Conservation (phyloP, 73 alveolate genomes). For the Tetrahymena thermophila region DNA sequence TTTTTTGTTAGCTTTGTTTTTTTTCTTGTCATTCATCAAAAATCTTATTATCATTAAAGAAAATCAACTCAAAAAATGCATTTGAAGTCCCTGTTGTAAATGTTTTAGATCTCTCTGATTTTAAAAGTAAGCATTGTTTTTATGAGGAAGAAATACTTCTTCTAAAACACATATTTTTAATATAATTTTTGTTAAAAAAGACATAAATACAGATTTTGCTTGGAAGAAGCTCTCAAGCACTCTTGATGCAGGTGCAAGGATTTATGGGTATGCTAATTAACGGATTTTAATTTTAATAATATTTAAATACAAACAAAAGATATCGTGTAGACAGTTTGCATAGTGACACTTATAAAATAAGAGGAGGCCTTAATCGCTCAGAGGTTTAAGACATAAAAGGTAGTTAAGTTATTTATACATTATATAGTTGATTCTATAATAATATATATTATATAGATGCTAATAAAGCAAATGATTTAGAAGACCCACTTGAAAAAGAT, state of each 20-base stretch:
- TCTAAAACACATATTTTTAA: neutral
- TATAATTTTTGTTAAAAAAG: neutral
- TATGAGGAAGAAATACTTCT: no score
- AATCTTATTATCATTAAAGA: neutral
- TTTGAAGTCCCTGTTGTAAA: constrained; percentile 40
- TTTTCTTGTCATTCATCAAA: neutral
- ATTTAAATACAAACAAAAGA: neutral
- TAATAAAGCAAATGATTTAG: constrained; percentile 31
- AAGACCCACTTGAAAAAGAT: constrained; percentile 40
- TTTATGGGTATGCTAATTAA: constrained; percentile 4
- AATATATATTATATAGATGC: neutral
- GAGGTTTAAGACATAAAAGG: neutral
- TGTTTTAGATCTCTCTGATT: constrained; percentile 12
- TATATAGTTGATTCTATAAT: neutral
- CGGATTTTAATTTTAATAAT: neutral
- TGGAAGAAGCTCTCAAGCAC: constrained; percentile 51
- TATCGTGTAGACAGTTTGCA: constrained; percentile 50
- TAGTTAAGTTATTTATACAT: neutral
- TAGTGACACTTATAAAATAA: constrained; percentile 45
- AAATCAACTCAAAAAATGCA: constrained; percentile 48
- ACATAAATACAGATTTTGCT: constrained; percentile 34
- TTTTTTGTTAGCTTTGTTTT: no score
- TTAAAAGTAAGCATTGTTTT: constrained; percentile 14
- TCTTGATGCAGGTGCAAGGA: constrained; percentile 54
- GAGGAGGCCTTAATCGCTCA: constrained; percentile 50